Percentiles rank a stretch among this genome's conserved stretches.
Evolutionary conservation across 2,329 filamentous ascomycete species (phyloP).

Genomic region (Penicillium sp.): DNA sequence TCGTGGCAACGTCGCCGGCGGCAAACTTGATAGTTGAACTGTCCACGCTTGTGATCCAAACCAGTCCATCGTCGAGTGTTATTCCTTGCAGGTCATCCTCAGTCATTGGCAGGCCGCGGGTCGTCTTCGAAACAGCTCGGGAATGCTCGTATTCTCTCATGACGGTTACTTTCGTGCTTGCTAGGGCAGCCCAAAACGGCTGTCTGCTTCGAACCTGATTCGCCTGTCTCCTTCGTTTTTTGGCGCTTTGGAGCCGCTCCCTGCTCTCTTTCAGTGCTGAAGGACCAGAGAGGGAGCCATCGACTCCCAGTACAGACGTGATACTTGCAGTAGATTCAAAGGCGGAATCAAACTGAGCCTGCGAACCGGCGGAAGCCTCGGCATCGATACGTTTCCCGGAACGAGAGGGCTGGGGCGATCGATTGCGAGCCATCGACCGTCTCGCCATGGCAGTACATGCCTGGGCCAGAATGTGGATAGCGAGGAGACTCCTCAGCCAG

Average conservation of each 20-base stretch:
- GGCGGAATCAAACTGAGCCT: slow-evolving; percentile 38
- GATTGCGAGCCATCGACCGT: slow-evolving; percentile 44
- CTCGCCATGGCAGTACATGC: slow-evolving; percentile 46
- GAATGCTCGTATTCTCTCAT: slow-evolving; percentile 87
- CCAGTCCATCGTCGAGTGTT: slow-evolving; percentile 40
- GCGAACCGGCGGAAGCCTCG: slow-evolving; percentile 43
- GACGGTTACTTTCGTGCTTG: slow-evolving; percentile 94
- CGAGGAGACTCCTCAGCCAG: slow-evolving; percentile 46
- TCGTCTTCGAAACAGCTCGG: slow-evolving; percentile 42
- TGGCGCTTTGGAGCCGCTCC: slow-evolving; percentile 60
- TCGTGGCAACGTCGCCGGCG: slow-evolving; percentile 36
- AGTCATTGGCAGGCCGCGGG: slow-evolving; percentile 36
- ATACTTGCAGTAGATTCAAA: slow-evolving; percentile 41
- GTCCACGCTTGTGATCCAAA: slow-evolving; percentile 47
- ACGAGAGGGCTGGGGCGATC: slow-evolving; percentile 37
- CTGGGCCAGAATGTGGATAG: slow-evolving; percentile 48
- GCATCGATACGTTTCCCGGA: slow-evolving; percentile 43
- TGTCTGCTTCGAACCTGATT: slow-evolving; percentile 86
- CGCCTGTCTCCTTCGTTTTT: slow-evolving; percentile 86
- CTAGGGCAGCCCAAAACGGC: slow-evolving; percentile 88
- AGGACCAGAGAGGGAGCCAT: slow-evolving; percentile 49
- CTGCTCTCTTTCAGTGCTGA: slow-evolving; percentile 51
- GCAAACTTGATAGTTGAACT: slow-evolving; percentile 46
- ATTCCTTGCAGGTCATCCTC: slow-evolving; percentile 41
- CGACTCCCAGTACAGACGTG: slow-evolving; percentile 34